A percentile compares a stretch with the other conserved stretches of the same genome.
These are phyloP conservation scores for Cladophialophora immunda DNA, from an alignment of 2,329 filamentous ascomycete genomes.

Conservation along the genomic window DNA sequence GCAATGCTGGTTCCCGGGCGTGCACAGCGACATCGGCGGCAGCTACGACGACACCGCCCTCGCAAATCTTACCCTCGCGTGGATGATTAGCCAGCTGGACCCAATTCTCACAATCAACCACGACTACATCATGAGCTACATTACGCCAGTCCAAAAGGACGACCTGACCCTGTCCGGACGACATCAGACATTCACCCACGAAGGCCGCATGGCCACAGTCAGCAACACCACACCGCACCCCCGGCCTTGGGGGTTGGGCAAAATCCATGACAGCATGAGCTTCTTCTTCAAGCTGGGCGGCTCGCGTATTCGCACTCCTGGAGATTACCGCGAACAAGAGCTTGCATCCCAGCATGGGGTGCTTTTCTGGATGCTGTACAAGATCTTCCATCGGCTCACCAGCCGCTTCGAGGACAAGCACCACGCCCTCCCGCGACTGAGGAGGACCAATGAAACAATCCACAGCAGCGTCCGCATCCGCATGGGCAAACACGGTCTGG, in stretches of 20 bases:
- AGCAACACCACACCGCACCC: conserved; percentile 25
- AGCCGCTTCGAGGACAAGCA: conserved; percentile 7
- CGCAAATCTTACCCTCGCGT: conserved; percentile 58
- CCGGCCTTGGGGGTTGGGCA: conserved; percentile 41
- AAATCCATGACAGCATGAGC: conserved; percentile 41
- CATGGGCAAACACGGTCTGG: conserved; percentile 60
- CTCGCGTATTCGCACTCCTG: conserved; percentile 38
- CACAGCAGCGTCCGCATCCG: conserved; percentile 65
- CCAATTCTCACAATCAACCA: conserved; percentile 39
- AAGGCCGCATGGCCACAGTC: conserved; percentile 26
- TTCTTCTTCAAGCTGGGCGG: conserved; percentile 39
- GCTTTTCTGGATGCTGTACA: conserved; percentile 35
- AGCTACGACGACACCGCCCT: conserved; percentile 59
- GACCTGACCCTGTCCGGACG: conserved; percentile 10
- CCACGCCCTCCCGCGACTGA: conserved; percentile 44
- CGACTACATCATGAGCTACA: conserved; percentile 37
- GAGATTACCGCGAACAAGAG: conserved; percentile 40
- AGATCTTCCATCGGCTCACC: conserved; percentile 15
- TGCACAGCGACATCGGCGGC: conserved; percentile 59
- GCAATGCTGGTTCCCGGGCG: conserved; percentile 59
- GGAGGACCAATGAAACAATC: conserved; percentile 64
- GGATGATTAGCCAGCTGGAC: conserved; percentile 59
- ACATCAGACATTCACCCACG: conserved; percentile 21
- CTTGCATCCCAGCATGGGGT: conserved; percentile 33
- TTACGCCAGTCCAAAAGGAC: conserved; percentile 27